These are phyloP conservation scores for Fusarium decemcellulare DNA, from an alignment of 2,329 filamentous ascomycete genomes.

Conservation along the genomic window DNA sequence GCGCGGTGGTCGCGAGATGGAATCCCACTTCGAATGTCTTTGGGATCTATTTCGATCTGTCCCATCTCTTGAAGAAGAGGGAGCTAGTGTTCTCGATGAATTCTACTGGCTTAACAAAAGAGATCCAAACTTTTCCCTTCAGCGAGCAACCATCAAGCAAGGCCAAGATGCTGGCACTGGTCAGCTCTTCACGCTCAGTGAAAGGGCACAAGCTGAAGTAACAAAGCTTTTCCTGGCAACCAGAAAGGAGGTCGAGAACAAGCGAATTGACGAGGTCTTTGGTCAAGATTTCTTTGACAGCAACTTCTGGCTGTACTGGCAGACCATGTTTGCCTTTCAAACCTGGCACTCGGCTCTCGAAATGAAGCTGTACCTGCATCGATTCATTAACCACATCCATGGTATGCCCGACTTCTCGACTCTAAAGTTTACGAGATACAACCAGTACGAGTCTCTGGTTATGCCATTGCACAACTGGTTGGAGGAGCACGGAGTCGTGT, in stretches of 20 bases:
- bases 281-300: conserved; percentile 24
- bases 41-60: conserved; percentile 49
- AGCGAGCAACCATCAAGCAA: conserved; percentile 47
- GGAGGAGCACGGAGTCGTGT: conserved; percentile 28
- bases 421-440: conserved; percentile 30
- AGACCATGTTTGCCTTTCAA: conserved; percentile 37
- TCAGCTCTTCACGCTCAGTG: conserved; percentile 43
- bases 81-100: conserved; percentile 49
- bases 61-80: conserved; percentile 46
- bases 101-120: conserved; percentile 50
- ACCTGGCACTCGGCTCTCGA: conserved; percentile 31
- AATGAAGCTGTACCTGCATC: conserved; percentile 32
- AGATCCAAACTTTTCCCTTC: conserved; percentile 42
- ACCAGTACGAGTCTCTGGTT: conserved; percentile 32
- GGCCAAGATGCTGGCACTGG: conserved; percentile 46
- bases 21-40: conserved; percentile 47
- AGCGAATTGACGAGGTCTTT: conserved; percentile 25
- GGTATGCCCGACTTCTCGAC: conserved; percentile 34
- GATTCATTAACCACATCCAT: conserved; percentile 29
- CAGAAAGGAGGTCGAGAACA: conserved; percentile 23
- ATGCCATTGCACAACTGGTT: conserved; percentile 26
- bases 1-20: conserved; percentile 41
- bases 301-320: conserved; percentile 36
- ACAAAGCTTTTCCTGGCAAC: conserved; percentile 34
- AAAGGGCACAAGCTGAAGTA: conserved; percentile 43